phyloP scores from a whole-genome alignment of 345 rosid species.

The Arabidopsis arenosa region DNA sequence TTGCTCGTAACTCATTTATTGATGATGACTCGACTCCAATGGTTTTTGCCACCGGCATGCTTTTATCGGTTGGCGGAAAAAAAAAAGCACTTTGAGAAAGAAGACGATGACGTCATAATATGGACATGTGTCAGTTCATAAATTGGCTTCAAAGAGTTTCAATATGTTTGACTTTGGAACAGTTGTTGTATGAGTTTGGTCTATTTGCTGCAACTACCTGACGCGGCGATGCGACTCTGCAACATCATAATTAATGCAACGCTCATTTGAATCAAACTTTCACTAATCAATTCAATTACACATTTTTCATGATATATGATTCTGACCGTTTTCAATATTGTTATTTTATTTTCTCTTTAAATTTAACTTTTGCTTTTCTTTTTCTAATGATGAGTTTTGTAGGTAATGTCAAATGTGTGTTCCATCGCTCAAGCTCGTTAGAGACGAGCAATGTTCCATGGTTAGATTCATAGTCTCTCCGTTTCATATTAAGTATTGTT shows the following conservation, averaged over 20 bases:
- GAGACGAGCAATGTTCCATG: too few species aligned
- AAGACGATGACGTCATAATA: not conserved
- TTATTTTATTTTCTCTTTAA: too few species aligned
- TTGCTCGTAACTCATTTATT: constrained; percentile 17
- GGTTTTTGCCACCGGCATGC: constrained; percentile 34
- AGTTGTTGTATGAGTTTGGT: constrained; percentile 23
- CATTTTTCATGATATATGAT: not conserved
- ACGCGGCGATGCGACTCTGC: constrained; percentile 47
- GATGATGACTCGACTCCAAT: constrained; percentile 31
- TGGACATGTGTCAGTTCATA: constrained; percentile 6
- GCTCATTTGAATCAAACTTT: constrained; percentile 1
- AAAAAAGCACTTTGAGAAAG: constrained; percentile 8
- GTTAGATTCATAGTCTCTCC: too few species aligned
- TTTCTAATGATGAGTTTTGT: not conserved
- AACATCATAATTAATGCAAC: constrained; percentile 13
- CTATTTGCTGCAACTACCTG: constrained; percentile 15
- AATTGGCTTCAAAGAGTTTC: not conserved
- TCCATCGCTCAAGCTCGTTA: too few species aligned
- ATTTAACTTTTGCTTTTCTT: not conserved
- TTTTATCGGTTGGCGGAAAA: constrained; percentile 23
- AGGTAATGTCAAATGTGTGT: too few species aligned
- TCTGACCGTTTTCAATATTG: not conserved
- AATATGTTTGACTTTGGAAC: constrained; percentile 27
- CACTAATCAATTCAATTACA: not conserved
- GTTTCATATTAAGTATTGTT: too few species aligned